phyloP scores from a whole-genome alignment of 1,284 basidiomycete species.

The Ceratobasidium sp. region DNA sequence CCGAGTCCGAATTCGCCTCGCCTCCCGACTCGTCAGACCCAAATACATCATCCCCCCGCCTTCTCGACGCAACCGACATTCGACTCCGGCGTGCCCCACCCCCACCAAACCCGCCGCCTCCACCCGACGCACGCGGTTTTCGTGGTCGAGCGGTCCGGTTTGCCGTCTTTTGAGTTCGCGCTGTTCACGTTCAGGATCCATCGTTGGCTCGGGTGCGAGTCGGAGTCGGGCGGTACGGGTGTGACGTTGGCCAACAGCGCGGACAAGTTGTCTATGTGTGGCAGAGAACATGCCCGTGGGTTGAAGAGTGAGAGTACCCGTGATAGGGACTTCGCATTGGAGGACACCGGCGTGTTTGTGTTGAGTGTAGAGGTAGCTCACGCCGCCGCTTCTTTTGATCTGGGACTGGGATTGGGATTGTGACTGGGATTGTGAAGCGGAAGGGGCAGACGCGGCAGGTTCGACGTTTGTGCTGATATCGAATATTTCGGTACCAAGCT shows the following conservation, averaged over 20 bases:
- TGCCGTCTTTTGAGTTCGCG: slow-evolving; percentile 69
- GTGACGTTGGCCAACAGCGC: slow-evolving; percentile 84
- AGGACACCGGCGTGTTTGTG: slow-evolving; percentile 85
- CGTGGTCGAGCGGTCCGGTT: slow-evolving; percentile 65
- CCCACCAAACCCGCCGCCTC: slow-evolving; percentile 59
- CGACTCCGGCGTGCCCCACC: slow-evolving; percentile 54
- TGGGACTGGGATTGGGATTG: slow-evolving; percentile 49
- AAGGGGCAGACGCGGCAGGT: slow-evolving; percentile 62
- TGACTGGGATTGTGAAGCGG: slow-evolving; percentile 50
- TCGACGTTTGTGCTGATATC: slow-evolving; percentile 82
- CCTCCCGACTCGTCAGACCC: slow-evolving; percentile 39
- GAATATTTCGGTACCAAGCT: slow-evolving; percentile 88
- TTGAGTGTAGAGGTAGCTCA: slow-evolving; percentile 89
- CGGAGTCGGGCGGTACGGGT: slow-evolving; percentile 76
- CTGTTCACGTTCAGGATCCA: slow-evolving; percentile 75
- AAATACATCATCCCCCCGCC: slow-evolving; percentile 39
- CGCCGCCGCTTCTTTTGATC: slow-evolving; percentile 39
- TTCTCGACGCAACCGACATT: slow-evolving; percentile 1
- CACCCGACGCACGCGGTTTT: slow-evolving; percentile 46
- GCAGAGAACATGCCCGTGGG: slow-evolving; percentile 90
- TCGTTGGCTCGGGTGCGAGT: slow-evolving; percentile 74
- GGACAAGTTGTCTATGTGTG: slow-evolving; percentile 86
- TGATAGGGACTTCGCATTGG: slow-evolving; percentile 82
- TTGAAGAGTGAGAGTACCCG: slow-evolving; percentile 81
- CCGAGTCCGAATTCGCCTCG: slow-evolving; percentile 40